Evolutionary conservation across 331 rosid genomes (phyloP).

Genomic region (Quercus phellos): DNA sequence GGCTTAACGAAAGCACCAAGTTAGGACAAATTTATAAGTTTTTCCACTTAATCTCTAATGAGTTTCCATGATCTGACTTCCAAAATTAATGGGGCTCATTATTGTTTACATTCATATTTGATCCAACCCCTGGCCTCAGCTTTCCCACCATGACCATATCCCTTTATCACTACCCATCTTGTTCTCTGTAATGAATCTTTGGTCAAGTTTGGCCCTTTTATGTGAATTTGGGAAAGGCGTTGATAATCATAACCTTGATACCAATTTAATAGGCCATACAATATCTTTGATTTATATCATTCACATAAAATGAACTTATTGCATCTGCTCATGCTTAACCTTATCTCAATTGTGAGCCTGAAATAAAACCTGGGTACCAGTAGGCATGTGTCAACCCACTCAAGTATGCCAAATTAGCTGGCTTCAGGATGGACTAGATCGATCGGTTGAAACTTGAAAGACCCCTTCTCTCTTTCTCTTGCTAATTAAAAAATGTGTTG

Average conservation of each 20-base stretch:
- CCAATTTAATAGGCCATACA: background rate
- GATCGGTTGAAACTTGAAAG: background rate
- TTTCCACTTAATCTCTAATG: background rate
- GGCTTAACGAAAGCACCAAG: background rate
- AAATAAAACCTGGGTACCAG: background rate
- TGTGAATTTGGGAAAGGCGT: background rate
- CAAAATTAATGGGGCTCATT: background rate
- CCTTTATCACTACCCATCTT: background rate
- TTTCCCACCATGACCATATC: background rate
- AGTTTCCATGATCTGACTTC: background rate
- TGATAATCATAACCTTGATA: background rate
- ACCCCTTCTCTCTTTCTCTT: background rate
- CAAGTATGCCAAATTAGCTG: background rate
- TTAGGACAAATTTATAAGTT: background rate
- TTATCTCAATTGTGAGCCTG: background rate
- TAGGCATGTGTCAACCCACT: background rate
- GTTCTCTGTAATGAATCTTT: background rate
- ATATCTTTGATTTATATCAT: background rate
- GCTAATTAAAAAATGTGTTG: background rate
- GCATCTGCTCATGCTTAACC: background rate
- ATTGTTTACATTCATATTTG: background rate
- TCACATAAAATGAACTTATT: background rate
- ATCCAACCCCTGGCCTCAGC: background rate
- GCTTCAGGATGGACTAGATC: background rate
- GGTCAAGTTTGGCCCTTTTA: background rate